phyloP scores from a whole-genome alignment of 2,329 filamentous ascomycete genomes.

The Pyricularia sp. region DNA sequence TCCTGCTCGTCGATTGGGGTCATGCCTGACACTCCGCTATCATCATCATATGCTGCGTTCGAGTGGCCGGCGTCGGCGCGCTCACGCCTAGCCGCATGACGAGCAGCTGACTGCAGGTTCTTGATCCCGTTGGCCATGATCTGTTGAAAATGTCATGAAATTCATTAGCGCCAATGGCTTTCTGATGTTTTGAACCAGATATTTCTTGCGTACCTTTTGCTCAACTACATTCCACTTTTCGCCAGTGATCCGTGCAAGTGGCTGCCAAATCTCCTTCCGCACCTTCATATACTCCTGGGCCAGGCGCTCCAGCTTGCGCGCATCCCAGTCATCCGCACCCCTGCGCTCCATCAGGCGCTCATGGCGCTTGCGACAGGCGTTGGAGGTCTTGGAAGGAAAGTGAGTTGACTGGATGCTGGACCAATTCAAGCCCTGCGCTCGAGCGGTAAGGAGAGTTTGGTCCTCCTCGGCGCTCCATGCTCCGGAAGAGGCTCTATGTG shows the following conservation, averaged over 20 bases:
- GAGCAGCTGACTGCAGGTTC: conserved; percentile 59
- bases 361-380: conserved; percentile 81
- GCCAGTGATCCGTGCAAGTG: conserved; percentile 59
- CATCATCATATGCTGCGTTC: conserved; percentile 45
- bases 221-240: conserved; percentile 69
- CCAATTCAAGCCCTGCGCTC: conserved; percentile 71
- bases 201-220: conserved; percentile 35
- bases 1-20: conserved; percentile 47
- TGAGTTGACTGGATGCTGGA: conserved; percentile 61
- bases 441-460: conserved; percentile 55
- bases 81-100: conserved; percentile 53
- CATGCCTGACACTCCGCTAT: conserved; percentile 55
- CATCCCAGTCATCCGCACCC: conserved; percentile 67
- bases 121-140: conserved; percentile 77
- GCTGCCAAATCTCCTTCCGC: conserved; percentile 70
- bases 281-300: conserved; percentile 68
- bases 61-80: conserved; percentile 29
- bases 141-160: conserved; percentile 26
- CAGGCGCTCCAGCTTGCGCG: conserved; percentile 58
- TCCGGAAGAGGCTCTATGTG: conserved; percentile 44
- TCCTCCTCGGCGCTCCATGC: conserved; percentile 68
- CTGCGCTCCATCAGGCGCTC: conserved; percentile 69
- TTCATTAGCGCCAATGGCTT: neutral
- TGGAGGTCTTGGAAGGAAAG: conserved; percentile 66
- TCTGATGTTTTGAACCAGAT: neutral